These are phyloP conservation scores for Raffaelea ambrosiae DNA, from an alignment of 2,329 filamentous ascomycete species.

Conservation along the genomic window DNA sequence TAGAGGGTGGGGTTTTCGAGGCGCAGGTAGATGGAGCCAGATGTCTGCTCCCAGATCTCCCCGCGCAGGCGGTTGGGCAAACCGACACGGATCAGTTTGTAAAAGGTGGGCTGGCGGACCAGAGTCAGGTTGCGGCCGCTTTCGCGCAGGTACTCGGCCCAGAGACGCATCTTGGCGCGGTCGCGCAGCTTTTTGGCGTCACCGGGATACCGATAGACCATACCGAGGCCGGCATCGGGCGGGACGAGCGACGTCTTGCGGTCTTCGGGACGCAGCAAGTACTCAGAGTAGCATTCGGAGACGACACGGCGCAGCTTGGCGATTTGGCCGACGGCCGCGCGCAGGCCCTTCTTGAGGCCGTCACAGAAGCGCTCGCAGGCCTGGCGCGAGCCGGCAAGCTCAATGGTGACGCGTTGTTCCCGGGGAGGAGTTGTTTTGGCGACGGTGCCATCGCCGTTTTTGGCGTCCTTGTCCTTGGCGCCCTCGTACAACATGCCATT, in stretches of 20 bases:
- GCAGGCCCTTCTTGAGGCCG: constrained; percentile 80
- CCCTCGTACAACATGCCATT: constrained; percentile 58
- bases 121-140: constrained; percentile 90
- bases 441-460: constrained; percentile 23
- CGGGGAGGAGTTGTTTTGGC: constrained; percentile 21
- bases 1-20: constrained; percentile 81
- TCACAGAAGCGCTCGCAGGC: constrained; percentile 95
- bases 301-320: constrained; percentile 75
- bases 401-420: constrained; percentile 84
- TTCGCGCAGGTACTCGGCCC: constrained; percentile 93
- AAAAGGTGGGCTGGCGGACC: constrained; percentile 91
- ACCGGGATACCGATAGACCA: constrained; percentile 88
- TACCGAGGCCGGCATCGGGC: constrained; percentile 89
- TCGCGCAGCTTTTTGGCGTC: constrained; percentile 91
- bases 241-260: constrained; percentile 55
- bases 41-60: constrained; percentile 93
- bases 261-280: constrained; percentile 57
- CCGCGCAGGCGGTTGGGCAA: constrained; percentile 87
- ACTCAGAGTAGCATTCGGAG: constrained; percentile 84
- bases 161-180: constrained; percentile 92
- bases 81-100: constrained; percentile 93
- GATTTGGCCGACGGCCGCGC: constrained; percentile 80
- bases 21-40: constrained; percentile 80
- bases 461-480: constrained; percentile 41
- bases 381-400: constrained; percentile 80